Evolutionary conservation across 352 stramenopile species (phyloP).

Genomic region (Phytophthora sansomeana): DNA sequence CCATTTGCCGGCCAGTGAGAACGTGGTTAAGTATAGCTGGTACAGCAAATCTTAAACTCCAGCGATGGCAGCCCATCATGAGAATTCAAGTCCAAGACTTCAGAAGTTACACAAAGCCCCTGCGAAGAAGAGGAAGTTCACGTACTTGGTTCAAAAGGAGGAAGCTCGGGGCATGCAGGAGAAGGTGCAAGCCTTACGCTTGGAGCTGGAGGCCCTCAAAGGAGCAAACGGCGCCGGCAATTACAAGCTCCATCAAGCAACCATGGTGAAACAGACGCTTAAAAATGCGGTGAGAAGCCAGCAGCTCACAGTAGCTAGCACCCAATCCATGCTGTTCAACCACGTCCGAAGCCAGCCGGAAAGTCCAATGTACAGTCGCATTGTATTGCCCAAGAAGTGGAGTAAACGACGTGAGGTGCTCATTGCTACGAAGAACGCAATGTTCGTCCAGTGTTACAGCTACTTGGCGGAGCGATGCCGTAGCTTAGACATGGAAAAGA

Average conservation of each 20-base stretch:
- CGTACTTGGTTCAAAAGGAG: slow-evolving; percentile 12
- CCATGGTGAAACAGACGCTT: slow-evolving; percentile 6
- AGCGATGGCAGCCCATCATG: background rate
- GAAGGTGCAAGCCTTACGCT: slow-evolving; percentile 1
- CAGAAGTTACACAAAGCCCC: background rate
- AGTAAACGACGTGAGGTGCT: slow-evolving; percentile 34
- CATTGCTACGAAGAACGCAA: slow-evolving; percentile 24
- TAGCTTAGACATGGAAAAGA: slow-evolving; percentile 36
- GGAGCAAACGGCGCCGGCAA: background rate
- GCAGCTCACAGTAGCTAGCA: slow-evolving; percentile 20
- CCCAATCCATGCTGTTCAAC: slow-evolving; percentile 19
- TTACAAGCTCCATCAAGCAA: background rate
- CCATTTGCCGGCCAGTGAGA: background rate
- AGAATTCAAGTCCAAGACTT: background rate
- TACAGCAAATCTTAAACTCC: background rate
- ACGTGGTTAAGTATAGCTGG: background rate
- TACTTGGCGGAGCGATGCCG: slow-evolving; percentile 40
- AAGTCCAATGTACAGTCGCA: slow-evolving; percentile 17
- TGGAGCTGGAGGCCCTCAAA: background rate
- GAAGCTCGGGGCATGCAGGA: background rate
- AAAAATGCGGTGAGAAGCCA: slow-evolving; percentile 1
- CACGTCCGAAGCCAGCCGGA: background rate
- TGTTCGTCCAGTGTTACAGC: slow-evolving; percentile 23
- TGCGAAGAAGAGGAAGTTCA: slow-evolving; percentile 9
- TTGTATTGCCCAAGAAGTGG: slow-evolving; percentile 22